Percentiles rank a stretch among this genome's conserved stretches.
Evolutionary conservation across 2,329 filamentous ascomycete genomes (phyloP).

Genomic region (Colletotrichum sidae): DNA sequence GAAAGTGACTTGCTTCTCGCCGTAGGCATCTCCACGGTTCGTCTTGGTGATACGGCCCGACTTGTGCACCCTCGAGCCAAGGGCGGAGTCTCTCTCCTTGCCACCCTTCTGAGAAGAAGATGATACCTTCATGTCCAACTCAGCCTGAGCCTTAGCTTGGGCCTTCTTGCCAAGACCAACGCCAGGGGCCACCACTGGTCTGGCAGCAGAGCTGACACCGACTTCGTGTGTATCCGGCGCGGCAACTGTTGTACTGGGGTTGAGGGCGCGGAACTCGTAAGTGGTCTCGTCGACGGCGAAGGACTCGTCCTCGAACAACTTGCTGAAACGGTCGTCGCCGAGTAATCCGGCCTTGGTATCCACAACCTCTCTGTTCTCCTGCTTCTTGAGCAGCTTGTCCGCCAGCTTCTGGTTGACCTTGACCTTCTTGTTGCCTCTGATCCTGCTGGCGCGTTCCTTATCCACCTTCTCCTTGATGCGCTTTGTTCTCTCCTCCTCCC

Average conservation of each 20-base stretch:
- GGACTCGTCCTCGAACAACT: slow-evolving; percentile 92
- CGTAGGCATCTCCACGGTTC: slow-evolving; percentile 63
- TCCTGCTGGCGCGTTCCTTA: slow-evolving; percentile 94
- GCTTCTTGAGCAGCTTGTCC: slow-evolving; percentile 77
- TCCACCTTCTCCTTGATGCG: slow-evolving; percentile 95
- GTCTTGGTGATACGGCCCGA: slow-evolving; percentile 58
- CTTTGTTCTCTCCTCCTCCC: slow-evolving; percentile 92
- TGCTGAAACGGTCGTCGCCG: slow-evolving; percentile 86
- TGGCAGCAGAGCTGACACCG: slow-evolving; percentile 30
- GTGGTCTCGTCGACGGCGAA: slow-evolving; percentile 92
- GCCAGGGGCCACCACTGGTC: slow-evolving; percentile 22
- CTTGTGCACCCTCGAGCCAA: slow-evolving; percentile 68
- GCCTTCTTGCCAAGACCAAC: slow-evolving; percentile 29
- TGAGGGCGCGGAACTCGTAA: slow-evolving; percentile 87
- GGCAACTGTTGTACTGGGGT: slow-evolving; percentile 77
- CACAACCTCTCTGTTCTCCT: slow-evolving; percentile 68
- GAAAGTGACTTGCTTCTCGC: slow-evolving; percentile 79
- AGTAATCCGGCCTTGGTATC: slow-evolving; percentile 76
- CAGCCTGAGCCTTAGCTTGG: slow-evolving; percentile 45
- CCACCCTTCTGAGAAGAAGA: slow-evolving; percentile 73
- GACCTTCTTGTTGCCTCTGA: slow-evolving; percentile 94
- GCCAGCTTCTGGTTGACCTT: slow-evolving; percentile 92
- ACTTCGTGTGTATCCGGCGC: slow-evolving; percentile 37
- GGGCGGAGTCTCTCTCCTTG: slow-evolving; percentile 64
- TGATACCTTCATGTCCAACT: slow-evolving; percentile 74